Evolutionary conservation across 257 asterid species (phyloP).

Genomic region (Solanum megistacrolobum): DNA sequence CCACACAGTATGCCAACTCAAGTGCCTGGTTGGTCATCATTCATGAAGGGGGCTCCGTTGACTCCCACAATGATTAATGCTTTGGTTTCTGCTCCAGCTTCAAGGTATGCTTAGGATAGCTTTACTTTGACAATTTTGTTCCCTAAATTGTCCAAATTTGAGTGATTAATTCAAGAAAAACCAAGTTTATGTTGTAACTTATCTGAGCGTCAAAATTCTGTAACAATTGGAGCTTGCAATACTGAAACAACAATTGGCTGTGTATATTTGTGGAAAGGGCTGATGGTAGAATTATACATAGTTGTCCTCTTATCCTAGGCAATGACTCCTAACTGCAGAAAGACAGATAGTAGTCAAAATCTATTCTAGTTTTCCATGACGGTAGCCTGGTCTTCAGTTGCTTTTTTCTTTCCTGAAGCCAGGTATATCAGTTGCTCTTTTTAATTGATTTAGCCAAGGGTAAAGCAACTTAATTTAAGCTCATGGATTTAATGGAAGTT

Average conservation of each 20-base stretch:
- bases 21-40: conserved; percentile 77
- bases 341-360: background rate
- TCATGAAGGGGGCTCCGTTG: conserved; percentile 78
- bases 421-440: conserved; percentile 23
- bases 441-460: conserved; percentile 31
- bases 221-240: background rate
- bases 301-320: background rate
- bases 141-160: background rate
- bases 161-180: background rate
- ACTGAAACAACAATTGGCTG: background rate
- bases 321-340: background rate
- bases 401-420: conserved; percentile 19
- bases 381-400: conserved; percentile 19
- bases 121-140: background rate
- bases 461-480: conserved; percentile 79
- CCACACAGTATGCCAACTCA: conserved; percentile 63
- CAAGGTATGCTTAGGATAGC: conserved; percentile 51
- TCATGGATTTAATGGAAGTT: conserved; percentile 94
- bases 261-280: background rate
- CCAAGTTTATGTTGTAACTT: background rate
- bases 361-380: background rate
- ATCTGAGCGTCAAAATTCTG: background rate
- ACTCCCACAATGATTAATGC: conserved; percentile 55
- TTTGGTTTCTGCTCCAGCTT: conserved; percentile 79
- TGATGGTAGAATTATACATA: background rate